These are phyloP conservation scores for Metarhizium sp. DNA, from an alignment of 2,329 filamentous ascomycete genomes.

Conservation along the genomic window DNA sequence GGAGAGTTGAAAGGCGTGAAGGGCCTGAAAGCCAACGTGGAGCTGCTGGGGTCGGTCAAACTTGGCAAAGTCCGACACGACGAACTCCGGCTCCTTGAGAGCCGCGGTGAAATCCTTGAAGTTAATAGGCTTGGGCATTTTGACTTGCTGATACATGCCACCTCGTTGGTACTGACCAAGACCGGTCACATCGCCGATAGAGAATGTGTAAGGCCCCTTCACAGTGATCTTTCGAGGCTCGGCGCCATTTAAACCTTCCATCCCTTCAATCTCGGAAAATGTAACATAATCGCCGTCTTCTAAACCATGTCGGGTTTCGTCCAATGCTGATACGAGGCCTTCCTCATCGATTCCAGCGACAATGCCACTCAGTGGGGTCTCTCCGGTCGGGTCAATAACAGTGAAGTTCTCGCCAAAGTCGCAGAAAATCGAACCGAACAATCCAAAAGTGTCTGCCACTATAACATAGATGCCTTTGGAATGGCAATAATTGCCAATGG, in stretches of 20 bases:
- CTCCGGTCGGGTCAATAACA: constrained; percentile 80
- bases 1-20: constrained; percentile 73
- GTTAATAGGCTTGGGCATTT: constrained; percentile 91
- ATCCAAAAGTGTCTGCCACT: constrained; percentile 78
- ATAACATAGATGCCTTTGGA: constrained; percentile 87
- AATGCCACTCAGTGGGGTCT: constrained; percentile 80
- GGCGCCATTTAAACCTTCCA: constrained; percentile 76
- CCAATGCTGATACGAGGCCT: constrained; percentile 82
- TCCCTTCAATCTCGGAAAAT: constrained; percentile 85
- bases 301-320: constrained; percentile 89
- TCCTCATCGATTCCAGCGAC: constrained; percentile 83
- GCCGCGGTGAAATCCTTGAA: constrained; percentile 76
- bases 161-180: constrained; percentile 82
- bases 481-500: constrained; percentile 89
- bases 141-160: constrained; percentile 89
- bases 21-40: constrained; percentile 84
- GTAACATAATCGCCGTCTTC: constrained; percentile 96
- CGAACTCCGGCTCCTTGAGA: constrained; percentile 76
- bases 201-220: constrained; percentile 95
- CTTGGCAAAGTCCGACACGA: constrained; percentile 95
- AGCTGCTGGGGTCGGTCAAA: constrained; percentile 91
- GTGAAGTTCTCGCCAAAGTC: constrained; percentile 95
- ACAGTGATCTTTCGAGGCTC: constrained; percentile 86
- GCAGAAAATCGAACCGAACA: constrained; percentile 94
- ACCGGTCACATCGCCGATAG: constrained; percentile 83